Evolutionary conservation across 2,329 filamentous ascomycete genomes (phyloP), one percentile per base, ranked within the genome.

Genomic region (Penicillium sp.): DNA sequence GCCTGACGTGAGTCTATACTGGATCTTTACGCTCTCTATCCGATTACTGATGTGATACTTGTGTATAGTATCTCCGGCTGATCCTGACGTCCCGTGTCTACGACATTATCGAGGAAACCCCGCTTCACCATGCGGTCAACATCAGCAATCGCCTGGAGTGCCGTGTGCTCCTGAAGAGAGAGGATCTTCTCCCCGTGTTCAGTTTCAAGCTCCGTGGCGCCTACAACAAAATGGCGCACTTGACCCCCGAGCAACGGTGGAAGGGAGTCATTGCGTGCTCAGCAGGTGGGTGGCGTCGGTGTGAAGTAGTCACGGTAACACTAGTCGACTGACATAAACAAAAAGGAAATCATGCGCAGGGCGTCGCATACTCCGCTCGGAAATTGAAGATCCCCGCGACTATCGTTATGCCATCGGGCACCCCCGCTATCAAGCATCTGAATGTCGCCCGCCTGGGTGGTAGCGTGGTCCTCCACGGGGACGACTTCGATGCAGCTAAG

Each of bases 181-280:
- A 98, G 70, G 93, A 98, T 66, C 77, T 97, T 51, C 87, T 95
- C 63, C 93, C 93, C 29, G 93, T 98, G 15, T 98, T 98, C 76
- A 96, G 90, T 73, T 98, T 98, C 80, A 98, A 98, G 79, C 78
- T 98, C 63, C 84, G 93, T 57, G 93, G 90, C 32, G 93, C 93
- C 40, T 97, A 98, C 75, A 98, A 98, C 74, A 98, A 96, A 72
- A 98, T 98, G 90, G 91, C 93, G 44, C 91, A 98, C 73, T 75
- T 98, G 54, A 83, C 87, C 60, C 79, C 80, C 1, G 79, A 84
- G 52, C 78, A 87, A 64, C 82, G 88, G 64, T 98, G 91, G 91
- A 93, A 90, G 65, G 93, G 93, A 46, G 93, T 98, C 19, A 84
- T 97, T 55, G 91, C 89, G 61, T 97, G 90, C 74, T 97, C 91